phyloP scores from a whole-genome alignment of 768 basidiomycete species.

The Boletellus ananiceps region DNA sequence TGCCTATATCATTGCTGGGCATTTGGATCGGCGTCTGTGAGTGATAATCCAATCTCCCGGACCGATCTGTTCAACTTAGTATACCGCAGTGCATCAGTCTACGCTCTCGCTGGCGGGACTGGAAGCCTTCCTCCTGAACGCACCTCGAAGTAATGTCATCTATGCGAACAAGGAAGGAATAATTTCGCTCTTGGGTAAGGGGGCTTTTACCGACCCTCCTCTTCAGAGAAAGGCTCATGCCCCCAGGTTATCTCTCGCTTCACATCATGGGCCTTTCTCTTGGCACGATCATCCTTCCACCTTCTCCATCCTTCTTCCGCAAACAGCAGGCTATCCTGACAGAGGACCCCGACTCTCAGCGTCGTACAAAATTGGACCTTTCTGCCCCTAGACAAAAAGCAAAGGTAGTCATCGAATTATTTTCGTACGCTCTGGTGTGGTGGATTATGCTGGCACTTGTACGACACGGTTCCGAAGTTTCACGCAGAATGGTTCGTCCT shows the following conservation, averaged over 20 bases:
- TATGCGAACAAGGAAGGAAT: slow-evolving; percentile 92
- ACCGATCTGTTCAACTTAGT: background rate
- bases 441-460: slow-evolving; percentile 54
- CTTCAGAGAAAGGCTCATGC: background rate
- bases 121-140: slow-evolving; percentile 59
- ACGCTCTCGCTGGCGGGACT: slow-evolving; percentile 52
- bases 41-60: slow-evolving; percentile 10
- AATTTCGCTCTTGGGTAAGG: slow-evolving; percentile 65
- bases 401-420: slow-evolving; percentile 73
- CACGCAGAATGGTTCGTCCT: slow-evolving; percentile 55
- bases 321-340: slow-evolving; percentile 35
- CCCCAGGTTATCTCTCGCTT: slow-evolving; percentile 80
- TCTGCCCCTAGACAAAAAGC: slow-evolving; percentile 52
- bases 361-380: slow-evolving; percentile 6
- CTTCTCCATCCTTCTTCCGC: slow-evolving; percentile 69
- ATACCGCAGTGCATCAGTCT: slow-evolving; percentile 64
- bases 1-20: slow-evolving; percentile 62
- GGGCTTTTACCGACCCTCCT: background rate
- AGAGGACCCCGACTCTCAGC: slow-evolving; percentile 6
- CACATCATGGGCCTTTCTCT: slow-evolving; percentile 81
- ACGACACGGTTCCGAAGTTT: slow-evolving; percentile 41
- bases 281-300: slow-evolving; percentile 77
- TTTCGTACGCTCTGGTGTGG: slow-evolving; percentile 73
- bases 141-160: slow-evolving; percentile 58
- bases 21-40: slow-evolving; percentile 55